Percentiles rank a stretch among this genome's conserved stretches.
Evolutionary conservation across 208 protist genomes (phyloP).

Genomic region (Crithidia acanthocephali): DNA sequence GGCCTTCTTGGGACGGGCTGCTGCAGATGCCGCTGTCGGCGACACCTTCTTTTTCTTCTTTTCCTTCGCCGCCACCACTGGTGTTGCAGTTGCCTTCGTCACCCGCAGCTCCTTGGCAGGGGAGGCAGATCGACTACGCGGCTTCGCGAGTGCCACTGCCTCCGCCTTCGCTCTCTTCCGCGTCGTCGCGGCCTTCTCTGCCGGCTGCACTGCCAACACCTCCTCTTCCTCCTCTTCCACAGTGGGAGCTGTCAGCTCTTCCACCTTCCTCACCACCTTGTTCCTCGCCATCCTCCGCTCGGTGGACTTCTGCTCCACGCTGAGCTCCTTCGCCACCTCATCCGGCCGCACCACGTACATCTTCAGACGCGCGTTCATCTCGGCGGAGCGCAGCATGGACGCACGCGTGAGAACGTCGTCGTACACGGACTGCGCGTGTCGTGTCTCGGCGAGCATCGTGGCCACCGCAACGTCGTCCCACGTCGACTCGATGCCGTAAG

Average conservation of each 20-base stretch:
- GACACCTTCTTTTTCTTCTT: neutral
- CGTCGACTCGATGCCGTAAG: conserved; percentile 48
- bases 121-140: neutral
- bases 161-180: neutral
- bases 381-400: conserved; percentile 41
- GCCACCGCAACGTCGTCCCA: conserved; percentile 69
- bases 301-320: no score
- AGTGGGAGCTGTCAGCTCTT: neutral
- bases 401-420: conserved; percentile 76
- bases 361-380: conserved; percentile 21
- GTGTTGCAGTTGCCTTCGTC: no score
- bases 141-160: neutral
- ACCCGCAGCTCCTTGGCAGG: neutral
- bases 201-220: neutral
- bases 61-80: neutral
- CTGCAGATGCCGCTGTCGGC: no score
- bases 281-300: no score
- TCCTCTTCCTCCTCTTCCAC: neutral
- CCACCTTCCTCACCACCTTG: neutral
- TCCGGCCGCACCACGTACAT: conserved; percentile 29
- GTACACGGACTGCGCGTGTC: conserved; percentile 68
- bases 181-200: neutral
- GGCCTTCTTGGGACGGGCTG: neutral
- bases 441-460: conserved; percentile 60
- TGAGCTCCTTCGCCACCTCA: neutral